phyloP scores from a whole-genome alignment of 2,329 filamentous ascomycete species.

The Lecanosticta acicola region DNA sequence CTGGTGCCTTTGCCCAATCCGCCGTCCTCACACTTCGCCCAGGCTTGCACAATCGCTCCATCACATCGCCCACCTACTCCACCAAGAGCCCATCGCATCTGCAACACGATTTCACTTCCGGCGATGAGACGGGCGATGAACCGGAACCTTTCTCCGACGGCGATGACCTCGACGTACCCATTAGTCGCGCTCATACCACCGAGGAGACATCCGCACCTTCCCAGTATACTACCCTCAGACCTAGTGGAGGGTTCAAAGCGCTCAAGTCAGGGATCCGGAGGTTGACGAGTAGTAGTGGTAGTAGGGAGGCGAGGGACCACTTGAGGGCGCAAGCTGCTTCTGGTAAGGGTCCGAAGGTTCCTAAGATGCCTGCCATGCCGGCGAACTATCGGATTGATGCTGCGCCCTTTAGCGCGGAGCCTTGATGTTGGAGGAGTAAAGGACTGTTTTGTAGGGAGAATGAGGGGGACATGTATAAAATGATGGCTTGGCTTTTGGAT shows the following conservation, averaged over 20 bases:
- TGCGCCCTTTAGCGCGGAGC: constrained; percentile 32
- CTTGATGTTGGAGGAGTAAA: too few species aligned
- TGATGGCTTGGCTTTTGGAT: neutral
- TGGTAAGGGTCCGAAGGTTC: constrained; percentile 38
- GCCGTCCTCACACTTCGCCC: constrained; percentile 46
- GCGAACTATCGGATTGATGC: constrained; percentile 32
- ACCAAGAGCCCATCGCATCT: constrained; percentile 42
- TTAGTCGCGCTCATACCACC: constrained; percentile 33
- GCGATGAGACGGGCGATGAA: constrained; percentile 63
- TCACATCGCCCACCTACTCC: constrained; percentile 68
- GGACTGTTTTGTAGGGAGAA: too few species aligned
- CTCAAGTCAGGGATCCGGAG: constrained; percentile 55
- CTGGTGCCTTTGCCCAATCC: constrained; percentile 49
- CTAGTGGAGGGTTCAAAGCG: constrained; percentile 40
- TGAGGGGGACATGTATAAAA: too few species aligned
- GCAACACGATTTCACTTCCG: constrained; percentile 60
- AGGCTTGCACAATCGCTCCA: constrained; percentile 69
- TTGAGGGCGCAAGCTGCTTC: constrained; percentile 27
- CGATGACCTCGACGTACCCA: constrained; percentile 60
- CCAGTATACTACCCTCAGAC: constrained; percentile 18
- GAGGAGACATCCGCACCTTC: constrained; percentile 21
- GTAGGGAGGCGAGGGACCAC: constrained; percentile 35
- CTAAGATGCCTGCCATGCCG: constrained; percentile 46
- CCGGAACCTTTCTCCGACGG: constrained; percentile 70
- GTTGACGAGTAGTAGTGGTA: constrained; percentile 53